These are phyloP conservation scores for Bisporella sp. DNA, from an alignment of 2,329 filamentous ascomycete species.

Conservation along the genomic window DNA sequence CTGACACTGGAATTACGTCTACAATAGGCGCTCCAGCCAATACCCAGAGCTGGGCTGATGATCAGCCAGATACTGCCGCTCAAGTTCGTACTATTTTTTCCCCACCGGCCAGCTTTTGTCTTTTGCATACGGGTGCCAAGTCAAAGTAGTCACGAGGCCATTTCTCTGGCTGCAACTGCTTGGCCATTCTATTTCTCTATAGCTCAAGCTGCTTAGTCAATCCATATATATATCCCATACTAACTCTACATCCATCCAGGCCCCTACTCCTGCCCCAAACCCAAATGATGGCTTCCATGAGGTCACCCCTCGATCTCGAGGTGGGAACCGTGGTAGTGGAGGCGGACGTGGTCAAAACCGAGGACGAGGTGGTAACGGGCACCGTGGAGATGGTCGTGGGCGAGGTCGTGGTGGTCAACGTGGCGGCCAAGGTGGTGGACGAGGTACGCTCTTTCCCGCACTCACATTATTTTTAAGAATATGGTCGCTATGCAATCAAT, in stretches of 20 bases:
- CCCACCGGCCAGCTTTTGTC: slow-evolving; percentile 9
- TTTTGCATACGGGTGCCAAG: neutral
- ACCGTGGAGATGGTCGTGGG: slow-evolving; percentile 32
- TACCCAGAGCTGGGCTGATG: slow-evolving; percentile 75
- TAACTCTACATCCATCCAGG: slow-evolving; percentile 4
- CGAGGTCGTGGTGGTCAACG: slow-evolving; percentile 18
- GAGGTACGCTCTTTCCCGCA: too few species aligned
- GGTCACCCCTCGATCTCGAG: slow-evolving; percentile 48
- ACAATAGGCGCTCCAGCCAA: slow-evolving; percentile 47
- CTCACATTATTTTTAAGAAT: too few species aligned
- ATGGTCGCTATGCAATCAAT: too few species aligned
- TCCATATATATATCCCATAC: too few species aligned
- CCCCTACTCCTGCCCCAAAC: slow-evolving; percentile 27
- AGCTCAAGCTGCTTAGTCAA: too few species aligned
- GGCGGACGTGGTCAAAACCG: slow-evolving; percentile 29
- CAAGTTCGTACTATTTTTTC: slow-evolving; percentile 32
- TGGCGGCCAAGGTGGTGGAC: slow-evolving; percentile 3
- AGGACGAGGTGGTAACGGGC: slow-evolving; percentile 39
- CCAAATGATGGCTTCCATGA: slow-evolving; percentile 66
- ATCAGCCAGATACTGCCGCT: slow-evolving; percentile 50
- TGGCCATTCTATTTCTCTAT: too few species aligned
- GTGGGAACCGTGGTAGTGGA: slow-evolving; percentile 38
- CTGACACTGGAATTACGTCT: slow-evolving; percentile 57
- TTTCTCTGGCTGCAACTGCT: neutral
- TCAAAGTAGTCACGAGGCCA: neutral